These are phyloP conservation scores for Citrullus amarus DNA, from an alignment of 306 rosid species.

Conservation along the genomic window DNA sequence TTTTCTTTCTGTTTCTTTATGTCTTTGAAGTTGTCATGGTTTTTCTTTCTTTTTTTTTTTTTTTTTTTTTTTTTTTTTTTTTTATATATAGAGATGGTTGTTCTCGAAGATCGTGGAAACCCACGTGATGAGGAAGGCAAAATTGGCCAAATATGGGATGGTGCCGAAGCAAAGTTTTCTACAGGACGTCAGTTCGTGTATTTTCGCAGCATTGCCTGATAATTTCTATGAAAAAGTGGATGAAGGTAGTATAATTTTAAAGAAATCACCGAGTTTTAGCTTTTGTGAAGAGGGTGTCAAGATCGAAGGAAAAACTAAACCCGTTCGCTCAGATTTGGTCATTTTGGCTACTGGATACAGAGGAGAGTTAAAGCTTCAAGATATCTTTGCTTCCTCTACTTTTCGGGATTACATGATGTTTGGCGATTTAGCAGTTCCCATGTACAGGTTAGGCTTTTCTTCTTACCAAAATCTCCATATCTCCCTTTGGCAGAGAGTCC, in stretches of 20 bases:
- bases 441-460: constrained; percentile 35
- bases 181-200: constrained; percentile 30
- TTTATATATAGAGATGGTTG: constrained; percentile 33
- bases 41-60: too few species aligned
- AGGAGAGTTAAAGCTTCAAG: constrained; percentile 49
- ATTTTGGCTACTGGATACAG: constrained; percentile 52
- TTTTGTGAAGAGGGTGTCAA: constrained; percentile 40
- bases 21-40: background rate
- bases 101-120: constrained; percentile 50
- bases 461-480: background rate
- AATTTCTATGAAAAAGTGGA: constrained; percentile 46
- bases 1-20: background rate
- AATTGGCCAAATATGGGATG: constrained; percentile 46
- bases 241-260: constrained; percentile 50
- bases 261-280: constrained; percentile 31
- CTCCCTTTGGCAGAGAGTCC: too few species aligned
- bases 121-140: constrained; percentile 27
- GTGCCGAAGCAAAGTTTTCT: constrained; percentile 48
- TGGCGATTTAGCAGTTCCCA: constrained; percentile 26
- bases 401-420: constrained; percentile 33
- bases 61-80: background rate
- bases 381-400: constrained; percentile 37
- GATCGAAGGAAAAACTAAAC: constrained; percentile 27
- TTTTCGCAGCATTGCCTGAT: constrained; percentile 27
- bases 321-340: constrained; percentile 34